These are phyloP conservation scores for Colletotrichum sublineola DNA, from an alignment of 2,329 filamentous ascomycete genomes.

Conservation along the genomic window DNA sequence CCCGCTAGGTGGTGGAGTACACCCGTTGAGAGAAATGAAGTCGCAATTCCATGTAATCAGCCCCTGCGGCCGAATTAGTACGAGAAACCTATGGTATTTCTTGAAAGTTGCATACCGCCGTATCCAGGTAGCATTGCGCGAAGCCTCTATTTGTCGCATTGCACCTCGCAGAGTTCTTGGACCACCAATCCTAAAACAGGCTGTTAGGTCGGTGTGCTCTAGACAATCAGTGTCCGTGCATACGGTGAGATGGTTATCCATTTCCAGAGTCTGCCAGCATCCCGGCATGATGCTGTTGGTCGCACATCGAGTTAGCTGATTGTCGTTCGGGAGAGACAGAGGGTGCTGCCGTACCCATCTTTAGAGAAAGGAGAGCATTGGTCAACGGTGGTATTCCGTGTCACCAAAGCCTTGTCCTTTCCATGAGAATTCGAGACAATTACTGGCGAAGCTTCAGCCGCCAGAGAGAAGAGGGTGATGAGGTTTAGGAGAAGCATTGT, in stretches of 20 bases:
- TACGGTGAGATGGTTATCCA: slow-evolving; percentile 14
- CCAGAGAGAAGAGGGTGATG: slow-evolving; percentile 2
- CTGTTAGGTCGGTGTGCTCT: not conserved
- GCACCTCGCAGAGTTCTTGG: slow-evolving; percentile 22
- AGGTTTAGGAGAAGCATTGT: slow-evolving; percentile 19
- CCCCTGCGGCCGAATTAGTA: slow-evolving; percentile 8
- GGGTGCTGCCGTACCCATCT: not conserved
- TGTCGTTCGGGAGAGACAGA: not conserved
- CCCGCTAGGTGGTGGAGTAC: slow-evolving; percentile 28
- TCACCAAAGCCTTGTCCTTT: not conserved
- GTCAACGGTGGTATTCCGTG: not conserved
- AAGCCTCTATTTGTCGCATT: slow-evolving; percentile 9
- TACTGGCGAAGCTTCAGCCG: slow-evolving; percentile 4
- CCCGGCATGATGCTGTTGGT: not conserved
- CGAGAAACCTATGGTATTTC: no score
- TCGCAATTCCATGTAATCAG: slow-evolving; percentile 29
- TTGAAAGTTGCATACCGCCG: slow-evolving; percentile 5
- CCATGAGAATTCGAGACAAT: not conserved
- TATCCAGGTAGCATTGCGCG: slow-evolving; percentile 21
- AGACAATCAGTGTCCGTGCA: not conserved
- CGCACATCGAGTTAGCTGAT: not conserved
- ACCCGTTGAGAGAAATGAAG: slow-evolving; percentile 20
- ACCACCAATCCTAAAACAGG: slow-evolving; percentile 22
- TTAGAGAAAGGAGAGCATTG: not conserved
- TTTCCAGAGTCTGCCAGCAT: not conserved